A percentile compares a stretch with the other conserved stretches of the same genome.
phyloP scores from a whole-genome alignment of 2,329 filamentous ascomycete species.

The Monosporascus ibericus region DNA sequence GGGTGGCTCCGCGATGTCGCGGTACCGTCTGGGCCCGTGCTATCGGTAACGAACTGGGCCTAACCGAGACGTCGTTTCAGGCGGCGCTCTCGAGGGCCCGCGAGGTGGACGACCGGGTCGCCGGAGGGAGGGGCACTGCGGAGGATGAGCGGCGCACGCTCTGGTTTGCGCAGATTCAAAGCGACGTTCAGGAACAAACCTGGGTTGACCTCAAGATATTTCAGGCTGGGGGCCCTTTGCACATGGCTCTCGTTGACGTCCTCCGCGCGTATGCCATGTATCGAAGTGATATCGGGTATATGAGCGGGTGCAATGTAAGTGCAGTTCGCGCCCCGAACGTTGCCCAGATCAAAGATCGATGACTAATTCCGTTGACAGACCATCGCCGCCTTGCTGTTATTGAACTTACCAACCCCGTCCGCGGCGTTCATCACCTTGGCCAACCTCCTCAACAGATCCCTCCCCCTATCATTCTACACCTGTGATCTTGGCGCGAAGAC shows the following conservation, averaged over 20 bases:
- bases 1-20: constrained; percentile 64
- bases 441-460: constrained; percentile 70
- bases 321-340: background rate
- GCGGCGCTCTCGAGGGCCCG: constrained; percentile 64
- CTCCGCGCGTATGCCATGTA: constrained; percentile 78
- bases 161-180: constrained; percentile 59
- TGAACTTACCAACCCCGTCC: constrained; percentile 60
- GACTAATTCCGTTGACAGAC: constrained; percentile 39
- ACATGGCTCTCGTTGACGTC: constrained; percentile 63
- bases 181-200: constrained; percentile 57
- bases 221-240: constrained; percentile 57
- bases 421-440: constrained; percentile 66
- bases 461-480: constrained; percentile 71
- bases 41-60: constrained; percentile 66
- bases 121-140: constrained; percentile 41
- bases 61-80: constrained; percentile 61
- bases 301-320: constrained; percentile 68
- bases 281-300: constrained; percentile 73
- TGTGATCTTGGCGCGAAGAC: constrained; percentile 62
- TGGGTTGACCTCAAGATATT: constrained; percentile 72
- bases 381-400: constrained; percentile 65
- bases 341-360: background rate
- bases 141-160: constrained; percentile 51
- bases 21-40: constrained; percentile 65
- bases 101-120: constrained; percentile 52